These are phyloP conservation scores for Colletotrichum sp. DNA, from an alignment of 2,329 filamentous ascomycete species.

Conservation along the genomic window DNA sequence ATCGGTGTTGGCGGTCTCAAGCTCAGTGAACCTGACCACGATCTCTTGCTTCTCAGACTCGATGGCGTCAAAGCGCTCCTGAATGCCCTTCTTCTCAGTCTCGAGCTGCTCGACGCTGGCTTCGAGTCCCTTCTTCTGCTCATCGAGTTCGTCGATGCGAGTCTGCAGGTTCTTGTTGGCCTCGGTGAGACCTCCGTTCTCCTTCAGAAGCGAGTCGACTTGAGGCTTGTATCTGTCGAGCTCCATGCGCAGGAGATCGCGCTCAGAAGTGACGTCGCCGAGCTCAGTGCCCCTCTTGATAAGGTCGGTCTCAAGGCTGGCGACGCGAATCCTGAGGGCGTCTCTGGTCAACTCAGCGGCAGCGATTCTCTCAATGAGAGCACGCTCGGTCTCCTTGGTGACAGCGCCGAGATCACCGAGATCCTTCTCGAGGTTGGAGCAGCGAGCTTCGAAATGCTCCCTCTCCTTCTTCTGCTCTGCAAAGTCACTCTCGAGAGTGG, in stretches of 20 bases:
- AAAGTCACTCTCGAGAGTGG: background rate
- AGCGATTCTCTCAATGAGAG: conserved; percentile 21
- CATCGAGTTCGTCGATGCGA: conserved; percentile 17
- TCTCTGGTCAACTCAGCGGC: conserved; percentile 21
- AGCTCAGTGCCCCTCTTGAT: conserved; percentile 11
- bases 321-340: conserved; percentile 3
- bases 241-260: conserved; percentile 7
- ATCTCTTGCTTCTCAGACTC: conserved; percentile 14
- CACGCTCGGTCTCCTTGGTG: conserved; percentile 10
- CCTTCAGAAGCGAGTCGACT: conserved; percentile 9
- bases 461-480: background rate
- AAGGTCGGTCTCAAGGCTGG: conserved; percentile 18
- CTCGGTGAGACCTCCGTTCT: conserved; percentile 12
- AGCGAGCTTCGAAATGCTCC: background rate
- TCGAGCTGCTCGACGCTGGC: conserved; percentile 12
- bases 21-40: conserved; percentile 2
- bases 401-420: conserved; percentile 17
- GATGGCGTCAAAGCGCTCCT: conserved; percentile 2
- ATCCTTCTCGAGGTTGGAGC: conserved; percentile 9
- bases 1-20: conserved; percentile 11
- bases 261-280: conserved; percentile 18
- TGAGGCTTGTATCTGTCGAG: conserved; percentile 13
- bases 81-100: conserved; percentile 7
- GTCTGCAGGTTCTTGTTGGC: conserved; percentile 10
- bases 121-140: conserved; percentile 18